Evolutionary conservation across 805 yeast species (phyloP).

Genomic region (Wickerhamiella sorbophila): DNA sequence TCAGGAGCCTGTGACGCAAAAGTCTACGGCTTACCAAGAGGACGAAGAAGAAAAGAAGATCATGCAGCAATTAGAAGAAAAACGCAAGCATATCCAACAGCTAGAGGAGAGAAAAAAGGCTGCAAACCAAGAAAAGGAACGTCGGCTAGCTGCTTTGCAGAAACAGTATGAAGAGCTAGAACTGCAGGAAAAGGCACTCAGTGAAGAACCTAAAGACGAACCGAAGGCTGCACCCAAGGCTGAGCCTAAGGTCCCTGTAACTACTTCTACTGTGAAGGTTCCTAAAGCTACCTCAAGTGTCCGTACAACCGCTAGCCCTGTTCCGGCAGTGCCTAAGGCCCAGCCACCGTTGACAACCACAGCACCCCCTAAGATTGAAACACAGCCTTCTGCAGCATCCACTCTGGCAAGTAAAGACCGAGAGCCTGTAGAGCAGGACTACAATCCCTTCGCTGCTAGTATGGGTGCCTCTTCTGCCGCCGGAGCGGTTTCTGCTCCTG

Average conservation of each 20-base stretch:
- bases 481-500: slow-evolving; percentile 5
- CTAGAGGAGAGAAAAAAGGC: slow-evolving; percentile 24
- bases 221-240: not conserved
- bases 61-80: slow-evolving; percentile 28
- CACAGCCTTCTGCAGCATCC: not conserved
- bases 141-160: slow-evolving; percentile 19
- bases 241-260: not conserved
- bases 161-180: slow-evolving; percentile 17
- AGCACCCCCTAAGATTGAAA: not conserved
- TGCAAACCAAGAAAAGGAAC: slow-evolving; percentile 20
- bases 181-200: slow-evolving; percentile 19
- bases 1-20: not conserved
- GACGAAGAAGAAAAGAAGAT: slow-evolving; percentile 30
- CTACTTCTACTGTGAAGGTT: not conserved
- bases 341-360: not conserved
- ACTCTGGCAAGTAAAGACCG: not conserved
- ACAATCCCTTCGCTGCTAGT: slow-evolving; percentile 1
- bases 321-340: slow-evolving; percentile 1
- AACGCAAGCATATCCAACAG: slow-evolving; percentile 24
- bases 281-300: not conserved
- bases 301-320: not conserved
- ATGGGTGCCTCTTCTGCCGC: slow-evolving; percentile 9
- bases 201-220: not conserved
- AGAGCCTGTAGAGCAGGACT: not conserved
- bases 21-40: slow-evolving; percentile 17